A percentile compares a stretch with the other conserved stretches of the same genome.
Conservation (phyloP, 139 green algal genomes). For the Picochlorum sp. region DNA sequence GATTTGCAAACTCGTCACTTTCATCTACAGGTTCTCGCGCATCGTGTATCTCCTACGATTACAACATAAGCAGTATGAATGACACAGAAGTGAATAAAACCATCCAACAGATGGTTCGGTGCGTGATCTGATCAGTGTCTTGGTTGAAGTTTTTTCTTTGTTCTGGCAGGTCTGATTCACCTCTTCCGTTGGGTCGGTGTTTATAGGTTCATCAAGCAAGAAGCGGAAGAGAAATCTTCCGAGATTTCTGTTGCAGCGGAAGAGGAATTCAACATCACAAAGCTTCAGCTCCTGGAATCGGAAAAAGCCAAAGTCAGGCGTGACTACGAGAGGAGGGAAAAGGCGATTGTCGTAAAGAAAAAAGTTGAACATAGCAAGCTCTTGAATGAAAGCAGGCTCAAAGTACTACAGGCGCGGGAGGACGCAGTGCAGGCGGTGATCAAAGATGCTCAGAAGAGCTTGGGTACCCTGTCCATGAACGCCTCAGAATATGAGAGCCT, state of each 20-base stretch:
- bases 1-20: too few relatives aligned
- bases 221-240: constrained; percentile 96
- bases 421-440: constrained; percentile 63
- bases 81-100: constrained; percentile 61
- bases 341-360: constrained; percentile 91
- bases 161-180: not conserved
- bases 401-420: constrained; percentile 85
- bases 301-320: constrained; percentile 91
- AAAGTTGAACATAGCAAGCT: constrained; percentile 98
- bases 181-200: not conserved
- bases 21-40: too few relatives aligned
- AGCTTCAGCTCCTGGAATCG: constrained; percentile 91
- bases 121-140: not conserved
- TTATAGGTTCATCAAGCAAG: constrained; percentile 90
- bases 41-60: too few relatives aligned
- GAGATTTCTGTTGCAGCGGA: constrained; percentile 93
- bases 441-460: constrained; percentile 42
- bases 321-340: constrained; percentile 93
- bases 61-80: constrained; percentile 27
- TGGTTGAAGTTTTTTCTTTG: too few relatives aligned
- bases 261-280: constrained; percentile 98
- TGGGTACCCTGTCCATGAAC: constrained; percentile 58
- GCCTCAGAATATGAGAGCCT: constrained; percentile 69
- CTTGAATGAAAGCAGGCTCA: constrained; percentile 86
- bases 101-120: constrained; percentile 91